Evolutionary conservation across 495 filamentous ascomycete species (phyloP).

Genomic region (Halenospora varia): DNA sequence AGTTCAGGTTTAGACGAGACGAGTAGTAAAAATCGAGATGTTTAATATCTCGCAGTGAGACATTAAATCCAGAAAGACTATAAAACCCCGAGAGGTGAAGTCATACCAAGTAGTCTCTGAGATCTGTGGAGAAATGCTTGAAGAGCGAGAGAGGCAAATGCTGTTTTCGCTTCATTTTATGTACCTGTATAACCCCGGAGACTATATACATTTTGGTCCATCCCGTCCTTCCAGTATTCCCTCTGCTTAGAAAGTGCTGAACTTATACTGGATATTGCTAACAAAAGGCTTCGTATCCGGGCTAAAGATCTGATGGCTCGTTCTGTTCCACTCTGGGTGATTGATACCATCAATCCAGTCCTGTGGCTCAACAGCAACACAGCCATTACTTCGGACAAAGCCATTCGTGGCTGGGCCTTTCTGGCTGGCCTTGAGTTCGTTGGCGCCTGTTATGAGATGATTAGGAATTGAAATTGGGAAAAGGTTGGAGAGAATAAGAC

Average conservation of each 20-base stretch:
- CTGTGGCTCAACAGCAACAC: constrained; percentile 61
- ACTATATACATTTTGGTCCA: too few species aligned
- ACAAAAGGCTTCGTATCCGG: constrained; percentile 29
- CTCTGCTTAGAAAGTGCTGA: constrained; percentile 12
- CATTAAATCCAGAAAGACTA: too few species aligned
- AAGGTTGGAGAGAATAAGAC: neutral
- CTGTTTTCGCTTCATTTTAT: too few species aligned
- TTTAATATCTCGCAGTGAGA: too few species aligned
- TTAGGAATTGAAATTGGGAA: neutral
- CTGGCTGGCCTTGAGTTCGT: constrained; percentile 9
- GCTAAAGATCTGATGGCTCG: constrained; percentile 54
- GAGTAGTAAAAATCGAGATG: too few species aligned
- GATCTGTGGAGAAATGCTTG: too few species aligned
- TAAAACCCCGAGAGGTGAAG: too few species aligned
- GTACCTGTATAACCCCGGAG: too few species aligned
- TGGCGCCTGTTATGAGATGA: constrained; percentile 4
- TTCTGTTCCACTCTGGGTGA: constrained; percentile 68
- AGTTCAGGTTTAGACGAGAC: too few species aligned
- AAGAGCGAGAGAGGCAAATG: too few species aligned
- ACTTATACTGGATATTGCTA: constrained; percentile 10
- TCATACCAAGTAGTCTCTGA: too few species aligned
- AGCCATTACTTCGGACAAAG: constrained; percentile 43
- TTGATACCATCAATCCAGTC: constrained; percentile 81
- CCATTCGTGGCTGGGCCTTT: constrained; percentile 13
- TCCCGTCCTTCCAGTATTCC: too few species aligned